Evolutionary conservation across 2,329 filamentous ascomycete genomes (phyloP).

Genomic region (Pestalotiopsis sp.): DNA sequence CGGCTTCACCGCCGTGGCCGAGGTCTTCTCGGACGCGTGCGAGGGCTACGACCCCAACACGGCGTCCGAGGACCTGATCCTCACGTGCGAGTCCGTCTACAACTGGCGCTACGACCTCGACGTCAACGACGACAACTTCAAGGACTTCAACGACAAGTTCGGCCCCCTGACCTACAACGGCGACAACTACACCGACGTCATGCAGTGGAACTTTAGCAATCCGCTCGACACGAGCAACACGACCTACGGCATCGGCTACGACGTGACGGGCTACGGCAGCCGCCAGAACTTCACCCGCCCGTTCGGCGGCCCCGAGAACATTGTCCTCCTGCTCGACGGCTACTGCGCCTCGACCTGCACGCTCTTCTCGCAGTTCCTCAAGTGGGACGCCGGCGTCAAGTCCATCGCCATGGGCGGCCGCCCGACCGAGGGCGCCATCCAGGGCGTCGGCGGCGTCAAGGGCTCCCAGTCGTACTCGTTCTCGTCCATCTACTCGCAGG

Average conservation of each 20-base stretch:
- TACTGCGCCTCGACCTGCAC: slow-evolving; percentile 61
- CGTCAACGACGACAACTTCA: slow-evolving; percentile 49
- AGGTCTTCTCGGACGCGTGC: slow-evolving; percentile 27
- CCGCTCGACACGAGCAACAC: slow-evolving; percentile 41
- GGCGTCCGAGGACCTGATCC: slow-evolving; percentile 27
- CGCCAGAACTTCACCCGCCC: slow-evolving; percentile 50
- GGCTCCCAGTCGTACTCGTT: slow-evolving; percentile 44
- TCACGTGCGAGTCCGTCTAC: slow-evolving; percentile 51
- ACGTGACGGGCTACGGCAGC: slow-evolving; percentile 52
- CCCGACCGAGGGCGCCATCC: slow-evolving; percentile 48
- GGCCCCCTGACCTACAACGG: slow-evolving; percentile 40
- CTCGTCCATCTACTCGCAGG: slow-evolving; percentile 27
- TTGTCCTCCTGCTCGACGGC: slow-evolving; percentile 61
- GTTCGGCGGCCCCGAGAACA: slow-evolving; percentile 56
- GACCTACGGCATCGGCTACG: slow-evolving; percentile 43
- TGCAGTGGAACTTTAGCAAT: slow-evolving; percentile 54
- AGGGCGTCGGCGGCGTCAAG: slow-evolving; percentile 56
- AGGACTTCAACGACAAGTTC: slow-evolving; percentile 48
- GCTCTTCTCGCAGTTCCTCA: slow-evolving; percentile 56
- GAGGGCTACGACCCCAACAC: slow-evolving; percentile 29
- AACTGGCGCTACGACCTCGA: slow-evolving; percentile 54
- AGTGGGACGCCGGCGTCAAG: slow-evolving; percentile 53
- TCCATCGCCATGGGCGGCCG: slow-evolving; percentile 55
- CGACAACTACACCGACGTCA: slow-evolving; percentile 54
- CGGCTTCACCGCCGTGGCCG: slow-evolving; percentile 38